phyloP scores from a whole-genome alignment of 1,284 basidiomycete species.

The Apiotrichum domesticum region DNA sequence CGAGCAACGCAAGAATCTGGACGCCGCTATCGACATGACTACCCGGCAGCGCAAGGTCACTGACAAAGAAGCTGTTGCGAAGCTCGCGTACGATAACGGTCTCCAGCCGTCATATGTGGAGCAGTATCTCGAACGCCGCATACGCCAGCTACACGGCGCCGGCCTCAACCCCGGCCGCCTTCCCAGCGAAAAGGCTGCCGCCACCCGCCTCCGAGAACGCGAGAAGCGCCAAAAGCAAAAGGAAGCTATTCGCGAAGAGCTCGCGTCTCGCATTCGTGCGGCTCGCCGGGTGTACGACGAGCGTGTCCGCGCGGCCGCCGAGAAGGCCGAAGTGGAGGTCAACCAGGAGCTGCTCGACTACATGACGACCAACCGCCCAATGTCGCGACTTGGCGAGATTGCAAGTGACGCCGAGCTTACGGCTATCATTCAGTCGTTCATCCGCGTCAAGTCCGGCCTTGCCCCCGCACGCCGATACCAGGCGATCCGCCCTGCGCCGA shows the following conservation, averaged over 20 bases:
- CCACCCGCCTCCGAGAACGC: slow-evolving; percentile 1
- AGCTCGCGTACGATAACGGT: slow-evolving; percentile 32
- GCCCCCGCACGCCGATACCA: neutral
- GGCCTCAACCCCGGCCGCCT: neutral
- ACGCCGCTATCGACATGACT: slow-evolving; percentile 19
- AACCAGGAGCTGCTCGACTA: slow-evolving; percentile 24
- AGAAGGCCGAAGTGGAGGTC: slow-evolving; percentile 14
- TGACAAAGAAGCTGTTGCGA: slow-evolving; percentile 16
- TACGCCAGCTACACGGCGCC: neutral
- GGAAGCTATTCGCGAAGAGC: slow-evolving; percentile 23
- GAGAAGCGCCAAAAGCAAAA: slow-evolving; percentile 5
- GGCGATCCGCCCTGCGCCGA: neutral
- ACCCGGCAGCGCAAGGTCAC: slow-evolving; percentile 13
- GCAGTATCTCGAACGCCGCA: slow-evolving; percentile 12
- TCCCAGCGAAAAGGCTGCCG: neutral
- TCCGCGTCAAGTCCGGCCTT: slow-evolving; percentile 9
- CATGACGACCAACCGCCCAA: slow-evolving; percentile 16
- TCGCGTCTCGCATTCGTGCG: slow-evolving; percentile 23
- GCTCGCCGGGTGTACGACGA: slow-evolving; percentile 26
- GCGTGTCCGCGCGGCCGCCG: slow-evolving; percentile 21
- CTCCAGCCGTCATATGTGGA: slow-evolving; percentile 20
- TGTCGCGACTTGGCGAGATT: slow-evolving; percentile 15
- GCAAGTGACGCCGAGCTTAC: slow-evolving; percentile 11
- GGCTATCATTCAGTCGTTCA: slow-evolving; percentile 16
- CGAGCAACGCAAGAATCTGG: slow-evolving; percentile 27